Conservation (phyloP, 352 stramenopile genomes). For the Lagenidium giganteum region DNA sequence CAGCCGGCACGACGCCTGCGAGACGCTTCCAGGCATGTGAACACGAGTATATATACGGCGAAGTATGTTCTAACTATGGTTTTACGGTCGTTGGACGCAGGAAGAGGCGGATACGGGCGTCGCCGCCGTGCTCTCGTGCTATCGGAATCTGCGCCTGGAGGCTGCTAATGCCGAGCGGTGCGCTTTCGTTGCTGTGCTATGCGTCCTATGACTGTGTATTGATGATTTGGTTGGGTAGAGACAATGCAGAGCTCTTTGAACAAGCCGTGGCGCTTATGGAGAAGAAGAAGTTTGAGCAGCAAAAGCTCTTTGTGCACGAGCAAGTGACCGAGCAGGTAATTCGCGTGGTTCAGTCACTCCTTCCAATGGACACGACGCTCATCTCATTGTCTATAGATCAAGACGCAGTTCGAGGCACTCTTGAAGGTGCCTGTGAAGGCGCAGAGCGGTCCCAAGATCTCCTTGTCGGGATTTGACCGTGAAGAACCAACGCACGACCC, state of each 20-base stretch:
- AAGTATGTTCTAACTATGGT: background rate
- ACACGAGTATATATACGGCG: background rate
- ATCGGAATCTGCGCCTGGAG: constrained; percentile 55
- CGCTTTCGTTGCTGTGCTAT: constrained; percentile 3
- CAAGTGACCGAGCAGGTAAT: constrained; percentile 54
- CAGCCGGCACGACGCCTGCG: constrained; percentile 71
- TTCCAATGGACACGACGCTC: no score
- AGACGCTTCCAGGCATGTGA: constrained; percentile 67
- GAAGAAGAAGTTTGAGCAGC: constrained; percentile 77
- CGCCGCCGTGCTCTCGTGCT: constrained; percentile 73
- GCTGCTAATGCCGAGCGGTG: constrained; percentile 42
- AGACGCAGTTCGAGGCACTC: constrained; percentile 51
- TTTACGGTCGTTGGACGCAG: constrained; percentile 22
- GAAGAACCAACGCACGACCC: constrained; percentile 14
- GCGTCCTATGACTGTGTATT: background rate
- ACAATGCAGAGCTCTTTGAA: constrained; percentile 69
- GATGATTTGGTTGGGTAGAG: constrained; percentile 21
- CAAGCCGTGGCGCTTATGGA: constrained; percentile 64
- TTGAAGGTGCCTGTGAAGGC: constrained; percentile 42
- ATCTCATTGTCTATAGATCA: constrained; percentile 13
- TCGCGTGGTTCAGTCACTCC: background rate
- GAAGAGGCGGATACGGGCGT: constrained; percentile 80
- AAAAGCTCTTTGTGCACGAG: constrained; percentile 68
- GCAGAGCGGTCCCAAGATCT: constrained; percentile 34
- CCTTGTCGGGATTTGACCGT: constrained; percentile 59